Conservation (phyloP, 148 eudicot species). For the Chenopodium formosanum region DNA sequence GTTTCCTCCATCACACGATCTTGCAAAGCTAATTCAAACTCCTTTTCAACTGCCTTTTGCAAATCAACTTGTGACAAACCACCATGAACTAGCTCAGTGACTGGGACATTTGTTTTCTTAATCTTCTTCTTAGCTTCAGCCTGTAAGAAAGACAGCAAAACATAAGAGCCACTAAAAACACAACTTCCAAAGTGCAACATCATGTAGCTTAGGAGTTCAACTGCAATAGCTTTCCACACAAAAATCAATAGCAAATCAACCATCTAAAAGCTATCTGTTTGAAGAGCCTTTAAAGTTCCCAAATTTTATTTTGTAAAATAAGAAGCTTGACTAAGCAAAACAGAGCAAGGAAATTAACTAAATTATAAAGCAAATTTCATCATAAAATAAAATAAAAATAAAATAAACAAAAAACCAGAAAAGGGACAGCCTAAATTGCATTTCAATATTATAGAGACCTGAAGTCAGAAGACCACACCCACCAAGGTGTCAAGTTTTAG, state of each 20-base stretch:
- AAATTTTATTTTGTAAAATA: too few species aligned
- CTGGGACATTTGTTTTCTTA: constrained; percentile 61
- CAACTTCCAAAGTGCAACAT: neutral
- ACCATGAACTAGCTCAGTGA: constrained; percentile 67
- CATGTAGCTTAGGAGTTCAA: neutral
- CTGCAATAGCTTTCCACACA: neutral
- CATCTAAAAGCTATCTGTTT: neutral
- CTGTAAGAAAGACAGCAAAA: constrained; percentile 27
- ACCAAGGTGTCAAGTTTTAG: too few species aligned
- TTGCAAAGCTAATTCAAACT: constrained; percentile 95
- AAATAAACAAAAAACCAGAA: too few species aligned
- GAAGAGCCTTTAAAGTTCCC: neutral
- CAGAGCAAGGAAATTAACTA: neutral
- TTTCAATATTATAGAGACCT: too few species aligned
- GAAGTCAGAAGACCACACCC: too few species aligned
- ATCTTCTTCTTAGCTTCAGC: constrained; percentile 85
- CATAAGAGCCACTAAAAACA: neutral
- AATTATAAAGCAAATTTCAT: neutral
- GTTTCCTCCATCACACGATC: constrained; percentile 95
- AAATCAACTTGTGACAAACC: constrained; percentile 56
- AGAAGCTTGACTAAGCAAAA: neutral
- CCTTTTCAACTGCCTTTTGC: constrained; percentile 84
- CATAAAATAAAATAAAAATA: too few species aligned
- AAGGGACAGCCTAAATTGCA: too few species aligned
- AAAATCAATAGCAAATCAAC: neutral